phyloP scores from a whole-genome alignment of 768 basidiomycete species.

The Rossbeevera mucosa region DNA sequence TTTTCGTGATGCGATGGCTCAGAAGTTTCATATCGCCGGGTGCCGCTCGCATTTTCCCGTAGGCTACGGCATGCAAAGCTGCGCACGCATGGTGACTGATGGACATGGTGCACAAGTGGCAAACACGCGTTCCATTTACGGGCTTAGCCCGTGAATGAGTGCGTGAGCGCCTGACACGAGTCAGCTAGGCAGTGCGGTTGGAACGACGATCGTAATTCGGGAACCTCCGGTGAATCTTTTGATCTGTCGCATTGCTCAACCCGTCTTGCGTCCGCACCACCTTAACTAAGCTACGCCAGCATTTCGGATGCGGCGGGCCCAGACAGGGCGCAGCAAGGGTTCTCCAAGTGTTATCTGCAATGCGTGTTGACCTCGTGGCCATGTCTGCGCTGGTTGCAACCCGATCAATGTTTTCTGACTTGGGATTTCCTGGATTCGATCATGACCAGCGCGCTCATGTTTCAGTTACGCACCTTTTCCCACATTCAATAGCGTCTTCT shows the following conservation, averaged over 20 bases:
- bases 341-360: conserved; percentile 10
- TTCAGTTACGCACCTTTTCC: conserved; percentile 7
- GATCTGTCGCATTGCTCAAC: conserved; percentile 11
- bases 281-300: conserved; percentile 11
- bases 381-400: conserved; percentile 2
- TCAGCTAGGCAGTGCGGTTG: conserved; percentile 13
- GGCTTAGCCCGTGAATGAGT: conserved; percentile 10
- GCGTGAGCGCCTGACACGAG: conserved; percentile 18
- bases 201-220: conserved; percentile 19
- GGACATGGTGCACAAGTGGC: conserved; percentile 20
- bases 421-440: conserved; percentile 7
- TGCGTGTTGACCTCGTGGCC: conserved; percentile 21
- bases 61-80: conserved; percentile 24
- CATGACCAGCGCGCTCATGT: conserved; percentile 1
- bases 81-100: conserved; percentile 29
- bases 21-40: conserved; percentile 15
- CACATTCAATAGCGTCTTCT: conserved; percentile 10
- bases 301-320: conserved; percentile 6
- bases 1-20: conserved; percentile 9
- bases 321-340: conserved; percentile 13
- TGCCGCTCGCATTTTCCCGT: conserved; percentile 21
- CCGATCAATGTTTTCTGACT: conserved; percentile 10
- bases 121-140: conserved; percentile 19
- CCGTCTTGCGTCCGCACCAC: conserved; percentile 21
- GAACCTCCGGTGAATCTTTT: conserved; percentile 19